These are phyloP conservation scores for Penicillium chermesinum DNA, from an alignment of 495 filamentous ascomycete species.

Conservation along the genomic window DNA sequence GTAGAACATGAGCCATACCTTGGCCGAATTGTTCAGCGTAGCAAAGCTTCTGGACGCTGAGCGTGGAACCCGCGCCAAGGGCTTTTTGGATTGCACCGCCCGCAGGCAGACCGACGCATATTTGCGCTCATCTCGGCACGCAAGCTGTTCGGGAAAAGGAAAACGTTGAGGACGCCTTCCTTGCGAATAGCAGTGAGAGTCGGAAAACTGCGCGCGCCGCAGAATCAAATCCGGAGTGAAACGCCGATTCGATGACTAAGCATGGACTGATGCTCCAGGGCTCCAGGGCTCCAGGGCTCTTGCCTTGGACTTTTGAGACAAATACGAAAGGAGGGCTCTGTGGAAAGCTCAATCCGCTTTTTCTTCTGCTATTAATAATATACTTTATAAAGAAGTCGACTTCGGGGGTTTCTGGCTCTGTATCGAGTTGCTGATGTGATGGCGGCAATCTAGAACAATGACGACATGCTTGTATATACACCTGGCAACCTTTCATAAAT, in stretches of 20 bases:
- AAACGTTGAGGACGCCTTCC: constrained; percentile 8
- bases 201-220: constrained; percentile 16
- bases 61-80: constrained; percentile 35
- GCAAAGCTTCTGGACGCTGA: constrained; percentile 39
- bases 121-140: constrained; percentile 9
- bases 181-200: constrained; percentile 9
- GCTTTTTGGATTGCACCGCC: constrained; percentile 41
- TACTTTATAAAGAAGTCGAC: too few species aligned
- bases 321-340: neutral
- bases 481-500: too few species aligned
- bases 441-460: neutral
- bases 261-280: neutral
- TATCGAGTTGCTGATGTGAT: neutral
- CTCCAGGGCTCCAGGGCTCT: too few species aligned
- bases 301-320: neutral
- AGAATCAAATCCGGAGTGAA: constrained; percentile 24
- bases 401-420: neutral
- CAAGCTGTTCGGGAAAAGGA: constrained; percentile 1
- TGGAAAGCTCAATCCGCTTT: too few species aligned
- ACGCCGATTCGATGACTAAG: constrained; percentile 21
- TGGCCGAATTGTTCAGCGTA: constrained; percentile 34
- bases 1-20: constrained; percentile 24
- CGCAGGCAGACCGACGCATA: constrained; percentile 46
- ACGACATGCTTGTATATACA: neutral
- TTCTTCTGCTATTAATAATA: too few species aligned